These are phyloP conservation scores for Stemphylium vesicarium DNA, from an alignment of 2,329 filamentous ascomycete genomes.

Conservation along the genomic window DNA sequence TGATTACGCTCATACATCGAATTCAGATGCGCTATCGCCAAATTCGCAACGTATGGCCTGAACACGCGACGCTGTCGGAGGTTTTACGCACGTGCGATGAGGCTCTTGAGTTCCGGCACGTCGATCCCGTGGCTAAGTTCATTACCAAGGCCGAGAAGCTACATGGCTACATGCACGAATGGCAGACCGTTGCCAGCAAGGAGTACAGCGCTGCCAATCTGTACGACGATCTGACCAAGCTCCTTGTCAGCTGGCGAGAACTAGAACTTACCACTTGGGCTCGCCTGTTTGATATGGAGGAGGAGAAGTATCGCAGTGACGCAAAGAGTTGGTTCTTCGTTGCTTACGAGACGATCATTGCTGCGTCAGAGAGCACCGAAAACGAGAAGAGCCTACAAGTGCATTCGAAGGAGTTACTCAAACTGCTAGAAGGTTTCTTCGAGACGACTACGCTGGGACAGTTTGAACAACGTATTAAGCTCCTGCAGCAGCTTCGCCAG, in stretches of 20 bases:
- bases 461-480: constrained; percentile 72
- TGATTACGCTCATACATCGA: constrained; percentile 72
- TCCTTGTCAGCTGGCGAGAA: constrained; percentile 87
- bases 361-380: constrained; percentile 70
- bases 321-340: constrained; percentile 96
- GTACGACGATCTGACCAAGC: constrained; percentile 78
- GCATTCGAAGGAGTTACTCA: constrained; percentile 74
- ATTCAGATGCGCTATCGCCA: constrained; percentile 75
- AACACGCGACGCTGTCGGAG: constrained; percentile 81
- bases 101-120: constrained; percentile 75
- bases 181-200: constrained; percentile 90
- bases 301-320: constrained; percentile 74
- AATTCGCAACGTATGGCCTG: constrained; percentile 68
- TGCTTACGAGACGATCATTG: constrained; percentile 87
- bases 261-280: constrained; percentile 93
- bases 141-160: constrained; percentile 88
- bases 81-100: constrained; percentile 77
- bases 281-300: constrained; percentile 83
- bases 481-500: constrained; percentile 67
- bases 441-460: constrained; percentile 80
- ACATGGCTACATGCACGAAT: constrained; percentile 85
- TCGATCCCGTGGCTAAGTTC: constrained; percentile 84
- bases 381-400: constrained; percentile 64
- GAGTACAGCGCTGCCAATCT: constrained; percentile 72
- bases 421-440: constrained; percentile 80